Conservation (phyloP, 192 early-diverging fungal species). For the Linnemannia exigua region DNA sequence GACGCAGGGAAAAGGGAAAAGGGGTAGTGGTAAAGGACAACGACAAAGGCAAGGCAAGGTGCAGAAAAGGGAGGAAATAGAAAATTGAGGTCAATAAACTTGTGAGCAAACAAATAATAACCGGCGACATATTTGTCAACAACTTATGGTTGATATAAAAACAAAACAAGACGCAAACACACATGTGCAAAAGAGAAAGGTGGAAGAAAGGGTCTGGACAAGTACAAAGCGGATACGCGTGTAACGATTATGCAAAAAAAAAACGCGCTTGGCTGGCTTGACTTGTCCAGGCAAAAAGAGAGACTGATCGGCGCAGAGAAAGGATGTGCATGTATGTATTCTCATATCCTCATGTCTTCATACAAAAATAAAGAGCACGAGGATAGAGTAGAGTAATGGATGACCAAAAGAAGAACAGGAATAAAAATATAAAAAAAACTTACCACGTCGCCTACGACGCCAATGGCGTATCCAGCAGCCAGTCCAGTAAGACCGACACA, state of each 20-base stretch:
- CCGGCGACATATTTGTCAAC: neutral
- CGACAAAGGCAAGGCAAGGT: neutral
- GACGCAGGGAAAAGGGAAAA: neutral
- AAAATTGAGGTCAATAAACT: conserved; percentile 6
- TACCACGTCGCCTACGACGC: conserved; percentile 95
- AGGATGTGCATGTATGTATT: too few relatives aligned
- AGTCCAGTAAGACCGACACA: conserved; percentile 92
- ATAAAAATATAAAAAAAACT: conserved; percentile 7
- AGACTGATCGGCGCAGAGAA: neutral
- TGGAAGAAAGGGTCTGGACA: neutral
- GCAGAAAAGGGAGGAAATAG: neutral
- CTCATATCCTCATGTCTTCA: neutral
- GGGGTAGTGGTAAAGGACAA: neutral
- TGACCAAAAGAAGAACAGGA: neutral
- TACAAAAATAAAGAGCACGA: neutral
- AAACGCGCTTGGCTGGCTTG: neutral
- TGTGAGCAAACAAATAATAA: conserved; percentile 2
- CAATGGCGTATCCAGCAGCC: conserved; percentile 97
- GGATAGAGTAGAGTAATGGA: neutral
- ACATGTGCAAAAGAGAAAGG: neutral
- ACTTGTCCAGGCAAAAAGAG: neutral
- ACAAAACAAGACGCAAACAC: neutral
- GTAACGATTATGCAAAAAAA: conserved; percentile 6
- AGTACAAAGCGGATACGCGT: neutral
- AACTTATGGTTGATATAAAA: neutral